phyloP scores from a whole-genome alignment of 345 rosid species.

The Noccaea caerulescens region DNA sequence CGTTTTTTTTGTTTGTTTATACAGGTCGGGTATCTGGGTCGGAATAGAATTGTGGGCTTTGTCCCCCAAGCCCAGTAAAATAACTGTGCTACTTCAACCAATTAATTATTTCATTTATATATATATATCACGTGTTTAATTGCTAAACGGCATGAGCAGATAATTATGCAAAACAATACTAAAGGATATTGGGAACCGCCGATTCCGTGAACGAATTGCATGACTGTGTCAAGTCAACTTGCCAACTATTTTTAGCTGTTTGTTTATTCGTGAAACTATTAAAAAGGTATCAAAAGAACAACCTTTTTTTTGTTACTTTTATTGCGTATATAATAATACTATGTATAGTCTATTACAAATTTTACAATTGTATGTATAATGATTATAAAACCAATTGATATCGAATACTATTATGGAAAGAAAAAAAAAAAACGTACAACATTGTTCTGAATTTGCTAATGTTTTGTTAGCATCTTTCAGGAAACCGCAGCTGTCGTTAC shows the following conservation, averaged over 20 bases:
- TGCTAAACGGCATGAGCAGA: neutral
- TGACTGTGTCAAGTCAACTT: conserved; percentile 26
- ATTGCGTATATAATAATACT: conserved; percentile 2
- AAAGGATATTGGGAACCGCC: neutral
- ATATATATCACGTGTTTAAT: conserved; percentile 31
- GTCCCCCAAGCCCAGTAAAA: neutral
- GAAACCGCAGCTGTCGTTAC: neutral
- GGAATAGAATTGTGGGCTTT: neutral
- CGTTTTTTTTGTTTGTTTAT: neutral
- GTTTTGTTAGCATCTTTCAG: neutral
- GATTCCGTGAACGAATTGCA: conserved; percentile 6
- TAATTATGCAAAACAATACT: neutral
- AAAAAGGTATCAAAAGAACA: conserved; percentile 7
- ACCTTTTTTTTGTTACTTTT: neutral
- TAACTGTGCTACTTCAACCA: neutral
- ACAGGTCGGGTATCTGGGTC: neutral
- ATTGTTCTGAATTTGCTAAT: neutral
- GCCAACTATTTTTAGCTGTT: conserved; percentile 3
- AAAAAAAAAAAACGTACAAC: neutral
- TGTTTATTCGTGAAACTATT: conserved; percentile 12
- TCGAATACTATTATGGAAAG: conserved; percentile 3
- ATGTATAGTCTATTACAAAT: neutral
- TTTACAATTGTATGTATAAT: neutral
- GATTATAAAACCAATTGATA: neutral
- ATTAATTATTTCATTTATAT: neutral